Evolutionary conservation across 2,329 filamentous ascomycete species (phyloP), one percentile per base, ranked within the genome.

Genomic region (Trichoderma oligosporum): DNA sequence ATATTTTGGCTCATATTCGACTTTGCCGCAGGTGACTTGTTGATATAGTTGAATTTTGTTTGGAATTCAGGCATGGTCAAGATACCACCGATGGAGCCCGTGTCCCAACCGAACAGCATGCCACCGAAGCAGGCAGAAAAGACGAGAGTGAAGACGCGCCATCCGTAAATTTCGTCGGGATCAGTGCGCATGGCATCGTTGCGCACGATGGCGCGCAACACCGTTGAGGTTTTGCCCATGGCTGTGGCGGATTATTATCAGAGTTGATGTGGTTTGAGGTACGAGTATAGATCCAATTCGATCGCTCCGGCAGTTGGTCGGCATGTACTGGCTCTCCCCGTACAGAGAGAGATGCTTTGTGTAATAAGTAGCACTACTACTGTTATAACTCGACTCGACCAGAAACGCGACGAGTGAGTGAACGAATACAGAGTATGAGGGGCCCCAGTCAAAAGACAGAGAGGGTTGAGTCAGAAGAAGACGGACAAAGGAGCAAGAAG

Each of bases 181-280:
- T 89, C 86, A 33, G 74, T 71, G 66, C 80, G 84, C 82, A 89
- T 88, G 42, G 87, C 82, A 69, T 89, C 84, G 75, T 89, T 89
- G 71, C 81, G 81, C 64, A 87, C 79, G 66, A 87, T 75, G 64
- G 72, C 73, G 63, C 76, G 76, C 56, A 87, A 76, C 62, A 85
- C 68, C 53, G 65, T 70, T 42, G 68, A 69, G 16, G 67, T 62
- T 56, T 76, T 71, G 59, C 72, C 74, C 70, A 80, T 79, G 53
- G 35, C 44, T 47, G 20, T 8, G 42, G 18, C 24, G 24, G 27
- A 20, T 31, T 20, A 20, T n/a, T 41, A 7, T 41, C 41, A 29
- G 22, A 51, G 46, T 38, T 33, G 33, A 12, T 20, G 12, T 38
- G 46, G 46, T 24, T 39, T 33, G 29, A 20, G 36, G 25, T 33